A percentile compares a stretch with the other conserved stretches of the same genome.
Conservation (phyloP, 1,139 yeast genomes). For the Yamadazyma friedrichii region DNA sequence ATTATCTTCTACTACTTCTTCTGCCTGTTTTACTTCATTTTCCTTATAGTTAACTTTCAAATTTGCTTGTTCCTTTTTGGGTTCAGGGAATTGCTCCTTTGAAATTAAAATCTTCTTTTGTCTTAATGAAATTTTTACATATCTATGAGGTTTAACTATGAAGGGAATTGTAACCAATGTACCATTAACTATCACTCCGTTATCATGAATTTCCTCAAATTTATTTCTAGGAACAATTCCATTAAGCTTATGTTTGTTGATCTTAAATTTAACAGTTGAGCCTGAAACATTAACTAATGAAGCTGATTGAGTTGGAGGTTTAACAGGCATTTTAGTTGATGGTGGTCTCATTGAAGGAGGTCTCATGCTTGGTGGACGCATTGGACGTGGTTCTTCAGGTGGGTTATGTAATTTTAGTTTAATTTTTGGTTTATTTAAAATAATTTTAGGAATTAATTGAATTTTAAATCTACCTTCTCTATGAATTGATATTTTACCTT, state of each 20-base stretch:
- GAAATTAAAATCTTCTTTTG: slow-evolving; percentile 17
- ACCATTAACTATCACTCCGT: slow-evolving; percentile 16
- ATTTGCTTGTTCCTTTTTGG: not conserved
- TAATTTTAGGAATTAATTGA: slow-evolving; percentile 29
- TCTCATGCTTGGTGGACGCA: slow-evolving; percentile 7
- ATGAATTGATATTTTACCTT: slow-evolving; percentile 43
- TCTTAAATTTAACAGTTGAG: not conserved
- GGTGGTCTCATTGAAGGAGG: slow-evolving; percentile 6
- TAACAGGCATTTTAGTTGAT: not conserved
- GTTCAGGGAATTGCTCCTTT: slow-evolving; percentile 1
- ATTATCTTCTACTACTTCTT: too few relatives aligned
- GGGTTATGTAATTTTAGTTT: slow-evolving; percentile 22
- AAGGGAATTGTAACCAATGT: slow-evolving; percentile 8
- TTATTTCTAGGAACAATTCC: not conserved
- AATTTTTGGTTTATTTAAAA: slow-evolving; percentile 10
- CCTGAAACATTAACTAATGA: not conserved
- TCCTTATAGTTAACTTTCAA: not conserved
- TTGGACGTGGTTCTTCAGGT: slow-evolving; percentile 5
- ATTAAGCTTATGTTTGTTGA: not conserved
- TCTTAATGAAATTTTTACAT: slow-evolving; percentile 27
- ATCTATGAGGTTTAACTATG: slow-evolving; percentile 15
- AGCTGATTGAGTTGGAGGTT: not conserved
- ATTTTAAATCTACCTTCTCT: slow-evolving; percentile 48
- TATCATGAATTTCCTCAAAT: not conserved
- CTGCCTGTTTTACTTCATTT: not conserved